These are phyloP conservation scores for Jaapia argillacea DNA, from an alignment of 768 basidiomycete species.

Conservation along the genomic window DNA sequence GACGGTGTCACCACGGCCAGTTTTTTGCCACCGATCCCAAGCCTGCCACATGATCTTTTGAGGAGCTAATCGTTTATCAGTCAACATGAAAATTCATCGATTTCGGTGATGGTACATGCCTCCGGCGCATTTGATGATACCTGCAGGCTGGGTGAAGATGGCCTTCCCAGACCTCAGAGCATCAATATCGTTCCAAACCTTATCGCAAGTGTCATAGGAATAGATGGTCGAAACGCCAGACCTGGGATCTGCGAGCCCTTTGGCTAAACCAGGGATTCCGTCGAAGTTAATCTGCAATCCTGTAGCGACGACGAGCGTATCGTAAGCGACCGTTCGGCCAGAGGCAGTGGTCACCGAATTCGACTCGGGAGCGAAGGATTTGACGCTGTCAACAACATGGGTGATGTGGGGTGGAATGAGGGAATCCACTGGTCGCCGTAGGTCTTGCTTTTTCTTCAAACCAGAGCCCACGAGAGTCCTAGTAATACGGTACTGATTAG, in stretches of 20 bases:
- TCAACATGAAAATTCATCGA: not conserved
- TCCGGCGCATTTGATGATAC: constrained; percentile 90
- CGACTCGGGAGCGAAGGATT: constrained; percentile 62
- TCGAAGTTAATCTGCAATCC: constrained; percentile 85
- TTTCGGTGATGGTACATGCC: constrained; percentile 29
- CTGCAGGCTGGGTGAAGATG: constrained; percentile 91
- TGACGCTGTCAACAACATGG: constrained; percentile 61
- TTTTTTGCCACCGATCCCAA: constrained; percentile 69
- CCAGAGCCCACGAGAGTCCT: constrained; percentile 95
- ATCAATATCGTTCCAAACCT: constrained; percentile 78
- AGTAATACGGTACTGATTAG: constrained; percentile 2
- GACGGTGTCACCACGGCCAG: constrained; percentile 45
- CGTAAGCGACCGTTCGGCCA: constrained; percentile 69
- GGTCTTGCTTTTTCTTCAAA: constrained; percentile 58
- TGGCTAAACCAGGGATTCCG: constrained; percentile 58
- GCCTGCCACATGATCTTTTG: constrained; percentile 98
- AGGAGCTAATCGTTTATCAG: constrained; percentile 38
- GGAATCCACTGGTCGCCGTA: constrained; percentile 51
- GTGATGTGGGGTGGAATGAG: constrained; percentile 70
- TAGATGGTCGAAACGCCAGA: constrained; percentile 91
- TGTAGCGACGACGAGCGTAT: constrained; percentile 79
- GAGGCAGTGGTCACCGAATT: constrained; percentile 66
- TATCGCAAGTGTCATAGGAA: constrained; percentile 83
- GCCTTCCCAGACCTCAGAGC: constrained; percentile 69
- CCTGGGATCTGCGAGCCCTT: constrained; percentile 65